phyloP scores from a whole-genome alignment of 2,329 filamentous ascomycete genomes.

The Ophiostoma ulmi region DNA sequence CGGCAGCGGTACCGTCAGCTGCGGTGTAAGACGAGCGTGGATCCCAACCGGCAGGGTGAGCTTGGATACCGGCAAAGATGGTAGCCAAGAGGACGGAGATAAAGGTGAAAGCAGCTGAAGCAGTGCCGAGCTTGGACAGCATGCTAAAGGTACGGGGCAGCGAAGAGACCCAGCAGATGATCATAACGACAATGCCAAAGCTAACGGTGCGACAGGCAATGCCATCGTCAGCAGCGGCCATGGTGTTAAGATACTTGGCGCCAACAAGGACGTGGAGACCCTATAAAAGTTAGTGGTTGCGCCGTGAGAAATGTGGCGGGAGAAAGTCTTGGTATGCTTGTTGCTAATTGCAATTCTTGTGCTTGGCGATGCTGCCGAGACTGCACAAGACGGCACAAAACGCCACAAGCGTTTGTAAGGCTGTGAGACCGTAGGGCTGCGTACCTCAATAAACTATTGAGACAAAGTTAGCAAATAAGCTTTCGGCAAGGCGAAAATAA shows the following conservation, averaged over 20 bases:
- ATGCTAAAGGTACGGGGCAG: conserved; percentile 80
- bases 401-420: background rate
- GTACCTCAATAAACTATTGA: conserved; percentile 65
- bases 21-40: conserved; percentile 40
- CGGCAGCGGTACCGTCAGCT: conserved; percentile 30
- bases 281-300: conserved; percentile 34
- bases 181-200: conserved; percentile 67
- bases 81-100: conserved; percentile 79
- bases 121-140: conserved; percentile 71
- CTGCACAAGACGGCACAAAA: conserved; percentile 31
- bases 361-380: conserved; percentile 7
- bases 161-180: conserved; percentile 73
- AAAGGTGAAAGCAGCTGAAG: conserved; percentile 83
- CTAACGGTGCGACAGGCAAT: conserved; percentile 68
- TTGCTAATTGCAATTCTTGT: background rate
- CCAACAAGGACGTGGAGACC: conserved; percentile 78
- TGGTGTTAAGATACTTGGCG: conserved; percentile 85
- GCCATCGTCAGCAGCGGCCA: conserved; percentile 62
- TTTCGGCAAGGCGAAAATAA: background rate
- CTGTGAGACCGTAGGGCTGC: background rate
- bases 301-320: background rate
- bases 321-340: background rate
- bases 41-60: conserved; percentile 64
- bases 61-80: conserved; percentile 73
- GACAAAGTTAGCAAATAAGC: conserved; percentile 13